Percentiles rank a stretch among this genome's conserved stretches.
These are phyloP conservation scores for Colletotrichum sp. DNA, from an alignment of 2,329 filamentous ascomycete species.

Conservation along the genomic window DNA sequence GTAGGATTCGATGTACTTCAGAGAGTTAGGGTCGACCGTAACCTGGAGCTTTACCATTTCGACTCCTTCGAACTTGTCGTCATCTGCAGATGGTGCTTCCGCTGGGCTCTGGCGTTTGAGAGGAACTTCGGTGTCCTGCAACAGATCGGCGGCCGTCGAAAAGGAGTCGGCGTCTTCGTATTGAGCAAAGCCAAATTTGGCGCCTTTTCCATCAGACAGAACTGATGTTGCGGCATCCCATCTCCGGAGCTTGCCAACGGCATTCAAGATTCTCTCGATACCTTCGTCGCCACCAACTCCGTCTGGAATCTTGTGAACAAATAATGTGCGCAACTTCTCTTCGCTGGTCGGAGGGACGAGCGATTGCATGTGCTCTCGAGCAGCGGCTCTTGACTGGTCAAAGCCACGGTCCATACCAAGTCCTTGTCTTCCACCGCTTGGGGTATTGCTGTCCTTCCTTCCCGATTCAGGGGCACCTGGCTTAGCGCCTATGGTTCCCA, in stretches of 20 bases:
- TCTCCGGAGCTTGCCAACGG: slow-evolving; percentile 79
- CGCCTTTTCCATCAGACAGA: slow-evolving; percentile 73
- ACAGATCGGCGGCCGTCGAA: slow-evolving; percentile 81
- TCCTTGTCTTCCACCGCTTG: slow-evolving; percentile 48
- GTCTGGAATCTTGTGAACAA: slow-evolving; percentile 84
- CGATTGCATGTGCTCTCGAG: slow-evolving; percentile 72
- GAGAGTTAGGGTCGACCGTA: slow-evolving; percentile 80
- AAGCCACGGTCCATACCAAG: slow-evolving; percentile 68
- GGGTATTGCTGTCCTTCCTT: slow-evolving; percentile 46
- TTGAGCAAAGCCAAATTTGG: slow-evolving; percentile 93
- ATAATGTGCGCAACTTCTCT: slow-evolving; percentile 90
- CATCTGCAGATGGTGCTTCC: slow-evolving; percentile 40
- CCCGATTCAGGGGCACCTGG: slow-evolving; percentile 48
- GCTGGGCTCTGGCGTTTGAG: slow-evolving; percentile 72
- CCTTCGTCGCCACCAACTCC: slow-evolving; percentile 78
- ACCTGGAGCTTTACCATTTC: slow-evolving; percentile 76
- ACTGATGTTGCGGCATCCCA: slow-evolving; percentile 78
- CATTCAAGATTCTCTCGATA: slow-evolving; percentile 77
- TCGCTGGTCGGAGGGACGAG: slow-evolving; percentile 85
- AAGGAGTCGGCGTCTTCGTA: slow-evolving; percentile 92
- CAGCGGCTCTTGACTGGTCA: slow-evolving; percentile 70
- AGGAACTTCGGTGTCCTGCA: slow-evolving; percentile 83
- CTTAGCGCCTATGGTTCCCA: slow-evolving; percentile 80
- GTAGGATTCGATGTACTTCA: slow-evolving; percentile 86
- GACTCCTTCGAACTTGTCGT: slow-evolving; percentile 56